These are phyloP conservation scores for Inonotus obliquus DNA, from an alignment of 1,284 basidiomycete genomes.

Conservation along the genomic window DNA sequence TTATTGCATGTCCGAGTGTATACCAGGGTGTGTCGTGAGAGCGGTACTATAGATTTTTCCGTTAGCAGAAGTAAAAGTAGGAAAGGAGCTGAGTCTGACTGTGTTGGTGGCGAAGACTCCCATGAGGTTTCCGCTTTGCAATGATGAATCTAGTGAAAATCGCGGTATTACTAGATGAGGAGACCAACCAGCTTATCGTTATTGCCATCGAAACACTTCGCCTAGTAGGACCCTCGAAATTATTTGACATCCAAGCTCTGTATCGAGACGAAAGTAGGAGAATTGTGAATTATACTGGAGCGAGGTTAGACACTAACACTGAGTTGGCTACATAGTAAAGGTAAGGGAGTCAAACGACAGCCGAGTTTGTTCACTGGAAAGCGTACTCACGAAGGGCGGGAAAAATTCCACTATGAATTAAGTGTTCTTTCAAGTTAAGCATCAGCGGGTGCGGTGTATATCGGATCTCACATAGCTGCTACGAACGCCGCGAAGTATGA, in stretches of 20 bases:
- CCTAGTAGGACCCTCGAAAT: constrained; percentile 72
- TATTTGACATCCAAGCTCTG: constrained; percentile 61
- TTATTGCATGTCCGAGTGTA: constrained; percentile 45
- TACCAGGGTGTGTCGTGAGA: constrained; percentile 40
- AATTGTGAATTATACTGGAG: no score
- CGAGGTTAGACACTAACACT: not conserved
- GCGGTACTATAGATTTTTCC: constrained; percentile 30
- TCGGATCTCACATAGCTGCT: constrained; percentile 49
- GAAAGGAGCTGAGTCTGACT: constrained; percentile 25
- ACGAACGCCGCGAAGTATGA: constrained; percentile 71
- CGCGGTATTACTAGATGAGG: not conserved
- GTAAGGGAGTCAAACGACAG: not conserved
- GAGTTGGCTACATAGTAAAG: not conserved
- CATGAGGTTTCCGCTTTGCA: constrained; percentile 39
- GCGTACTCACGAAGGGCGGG: constrained; percentile 54
- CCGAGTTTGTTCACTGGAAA: not conserved
- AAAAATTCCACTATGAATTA: constrained; percentile 53
- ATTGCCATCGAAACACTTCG: constrained; percentile 67
- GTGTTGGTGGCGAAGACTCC: constrained; percentile 45
- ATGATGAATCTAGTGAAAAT: not conserved
- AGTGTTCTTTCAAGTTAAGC: not conserved
- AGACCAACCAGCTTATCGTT: constrained; percentile 45
- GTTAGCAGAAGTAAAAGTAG: constrained; percentile 14
- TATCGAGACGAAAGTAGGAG: no score
- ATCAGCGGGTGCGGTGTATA: not conserved